Evolutionary conservation across 805 yeast genomes (phyloP).

Genomic region (Tetrapisispora fleetii): DNA sequence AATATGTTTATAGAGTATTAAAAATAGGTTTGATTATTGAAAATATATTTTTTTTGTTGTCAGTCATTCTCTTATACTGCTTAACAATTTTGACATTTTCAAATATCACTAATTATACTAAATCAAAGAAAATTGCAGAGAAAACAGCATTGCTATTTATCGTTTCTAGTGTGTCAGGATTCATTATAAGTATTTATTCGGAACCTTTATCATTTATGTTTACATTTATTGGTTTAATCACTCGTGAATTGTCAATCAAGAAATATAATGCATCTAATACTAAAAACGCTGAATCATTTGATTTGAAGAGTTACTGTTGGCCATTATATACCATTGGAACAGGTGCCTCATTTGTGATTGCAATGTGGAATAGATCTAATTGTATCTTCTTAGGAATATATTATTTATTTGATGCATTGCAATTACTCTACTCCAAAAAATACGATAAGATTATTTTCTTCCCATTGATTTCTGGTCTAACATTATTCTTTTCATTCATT

Average conservation of each 20-base stretch:
- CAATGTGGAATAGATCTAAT: conserved; percentile 65
- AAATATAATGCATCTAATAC: neutral
- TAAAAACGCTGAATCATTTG: conserved; percentile 3
- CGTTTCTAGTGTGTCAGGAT: conserved; percentile 74
- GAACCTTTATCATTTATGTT: conserved; percentile 62
- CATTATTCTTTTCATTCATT: conserved; percentile 39
- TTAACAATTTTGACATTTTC: conserved; percentile 35
- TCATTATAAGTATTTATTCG: conserved; percentile 62
- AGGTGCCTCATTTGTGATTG: conserved; percentile 38
- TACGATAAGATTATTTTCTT: conserved; percentile 15
- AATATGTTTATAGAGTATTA: conserved; percentile 37
- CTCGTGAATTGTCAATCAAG: conserved; percentile 34
- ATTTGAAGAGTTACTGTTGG: conserved; percentile 8
- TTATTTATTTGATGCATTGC: conserved; percentile 47
- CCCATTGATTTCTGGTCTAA: conserved; percentile 46
- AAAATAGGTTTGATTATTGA: conserved; percentile 40
- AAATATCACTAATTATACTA: conserved; percentile 4
- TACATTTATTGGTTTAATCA: conserved; percentile 45
- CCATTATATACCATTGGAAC: conserved; percentile 15
- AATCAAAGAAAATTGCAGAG: conserved; percentile 20
- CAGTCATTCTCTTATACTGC: conserved; percentile 39
- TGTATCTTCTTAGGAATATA: conserved; percentile 62
- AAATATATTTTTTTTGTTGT: conserved; percentile 42
- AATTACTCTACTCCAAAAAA: conserved; percentile 10
- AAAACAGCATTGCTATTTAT: conserved; percentile 39